These are phyloP conservation scores for Paxillus rubicundulus DNA, from an alignment of 768 basidiomycete species.

Conservation along the genomic window DNA sequence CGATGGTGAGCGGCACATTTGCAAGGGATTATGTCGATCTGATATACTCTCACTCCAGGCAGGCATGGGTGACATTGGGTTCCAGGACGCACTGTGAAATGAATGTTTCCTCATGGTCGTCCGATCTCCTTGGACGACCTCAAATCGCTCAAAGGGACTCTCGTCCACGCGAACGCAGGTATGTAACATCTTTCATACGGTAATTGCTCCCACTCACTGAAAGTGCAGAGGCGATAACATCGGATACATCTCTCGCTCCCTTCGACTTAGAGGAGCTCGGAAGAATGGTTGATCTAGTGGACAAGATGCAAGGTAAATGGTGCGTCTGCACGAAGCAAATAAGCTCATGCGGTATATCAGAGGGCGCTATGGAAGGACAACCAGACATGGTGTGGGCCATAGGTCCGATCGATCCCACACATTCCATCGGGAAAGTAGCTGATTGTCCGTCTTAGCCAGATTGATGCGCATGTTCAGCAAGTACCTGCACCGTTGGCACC, in stretches of 20 bases:
- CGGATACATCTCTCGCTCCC: slow-evolving; percentile 1
- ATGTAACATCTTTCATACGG: background rate
- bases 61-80: background rate
- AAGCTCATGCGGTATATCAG: background rate
- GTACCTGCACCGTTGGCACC: background rate
- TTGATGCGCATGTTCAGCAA: slow-evolving; percentile 8
- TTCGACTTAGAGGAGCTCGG: slow-evolving; percentile 5
- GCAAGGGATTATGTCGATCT: background rate
- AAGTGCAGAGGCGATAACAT: background rate
- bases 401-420: background rate
- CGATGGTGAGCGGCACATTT: background rate
- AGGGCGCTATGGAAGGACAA: background rate
- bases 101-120: background rate
- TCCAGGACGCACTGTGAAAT: background rate
- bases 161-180: background rate
- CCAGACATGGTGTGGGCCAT: background rate
- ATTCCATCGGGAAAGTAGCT: background rate
- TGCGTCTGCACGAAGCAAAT: background rate
- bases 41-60: background rate
- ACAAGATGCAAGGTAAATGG: slow-evolving; percentile 1
- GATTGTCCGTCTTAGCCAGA: background rate
- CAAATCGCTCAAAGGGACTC: background rate
- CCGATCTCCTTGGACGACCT: background rate
- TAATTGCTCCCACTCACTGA: background rate
- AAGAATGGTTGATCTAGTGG: slow-evolving; percentile 1